Percentiles rank a stretch among this genome's conserved stretches.
These are phyloP conservation scores for Aristolochia contorta DNA, from an alignment of 164 flowering plant genomes.

Conservation along the genomic window DNA sequence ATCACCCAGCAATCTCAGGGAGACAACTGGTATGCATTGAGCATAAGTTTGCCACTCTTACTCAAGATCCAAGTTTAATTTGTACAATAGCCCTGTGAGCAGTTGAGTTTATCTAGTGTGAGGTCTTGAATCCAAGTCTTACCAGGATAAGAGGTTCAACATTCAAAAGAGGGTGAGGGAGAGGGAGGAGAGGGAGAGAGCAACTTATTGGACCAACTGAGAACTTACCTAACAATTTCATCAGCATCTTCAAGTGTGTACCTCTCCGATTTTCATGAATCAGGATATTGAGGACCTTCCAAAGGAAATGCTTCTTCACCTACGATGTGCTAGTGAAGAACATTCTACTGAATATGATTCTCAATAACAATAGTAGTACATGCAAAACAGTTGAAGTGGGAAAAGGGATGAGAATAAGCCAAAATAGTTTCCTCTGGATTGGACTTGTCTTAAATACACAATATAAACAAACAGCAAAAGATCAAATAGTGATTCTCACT, in stretches of 20 bases:
- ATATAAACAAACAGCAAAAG: background rate
- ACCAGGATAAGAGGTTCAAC: no score
- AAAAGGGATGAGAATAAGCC: conserved; percentile 2
- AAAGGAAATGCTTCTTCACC: conserved; percentile 92
- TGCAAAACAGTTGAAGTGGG: conserved; percentile 9
- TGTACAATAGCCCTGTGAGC: no score
- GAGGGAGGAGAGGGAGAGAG: no score
- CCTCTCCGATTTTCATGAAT: conserved; percentile 91
- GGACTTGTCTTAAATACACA: background rate
- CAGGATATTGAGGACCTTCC: conserved; percentile 71
- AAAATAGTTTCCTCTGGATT: background rate
- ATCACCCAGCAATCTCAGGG: no score
- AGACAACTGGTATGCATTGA: no score
- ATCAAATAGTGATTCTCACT: background rate
- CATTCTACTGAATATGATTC: conserved; percentile 74
- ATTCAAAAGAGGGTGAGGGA: no score
- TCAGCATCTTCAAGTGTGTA: conserved; percentile 85
- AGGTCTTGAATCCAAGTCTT: no score
- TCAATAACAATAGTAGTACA: conserved; percentile 22
- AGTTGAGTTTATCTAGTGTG: no score
- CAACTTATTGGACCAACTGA: background rate
- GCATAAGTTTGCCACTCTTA: no score
- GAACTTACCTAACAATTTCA: conserved; percentile 76
- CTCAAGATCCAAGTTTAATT: no score
- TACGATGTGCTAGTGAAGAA: conserved; percentile 98